A percentile compares a stretch with the other conserved stretches of the same genome.
Evolutionary conservation across 2,329 filamentous ascomycete species (phyloP).

Genomic region (Fusarium kyushuense): DNA sequence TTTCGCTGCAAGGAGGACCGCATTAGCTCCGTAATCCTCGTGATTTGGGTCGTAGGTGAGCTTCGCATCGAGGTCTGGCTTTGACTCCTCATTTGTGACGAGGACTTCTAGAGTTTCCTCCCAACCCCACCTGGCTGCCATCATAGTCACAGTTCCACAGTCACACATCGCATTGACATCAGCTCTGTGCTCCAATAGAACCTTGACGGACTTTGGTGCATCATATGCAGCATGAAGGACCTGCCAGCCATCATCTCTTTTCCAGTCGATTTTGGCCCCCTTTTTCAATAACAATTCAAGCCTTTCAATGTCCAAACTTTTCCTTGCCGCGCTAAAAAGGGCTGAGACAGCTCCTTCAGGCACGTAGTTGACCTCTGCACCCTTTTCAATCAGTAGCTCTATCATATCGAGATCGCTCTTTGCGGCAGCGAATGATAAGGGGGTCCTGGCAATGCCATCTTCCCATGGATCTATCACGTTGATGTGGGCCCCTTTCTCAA

Average conservation of each 20-base stretch:
- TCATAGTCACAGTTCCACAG: background rate
- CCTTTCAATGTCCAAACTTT: too few species aligned
- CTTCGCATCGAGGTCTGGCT: background rate
- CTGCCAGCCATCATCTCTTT: background rate
- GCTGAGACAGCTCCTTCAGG: too few species aligned
- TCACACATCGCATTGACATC: background rate
- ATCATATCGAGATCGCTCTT: rapidly evolving
- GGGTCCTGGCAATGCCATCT: too few species aligned
- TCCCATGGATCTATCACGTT: too few species aligned
- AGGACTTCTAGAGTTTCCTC: background rate
- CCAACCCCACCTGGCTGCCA: background rate
- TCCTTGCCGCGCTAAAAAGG: too few species aligned
- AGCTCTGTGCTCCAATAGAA: background rate
- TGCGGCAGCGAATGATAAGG: too few species aligned
- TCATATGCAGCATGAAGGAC: background rate
- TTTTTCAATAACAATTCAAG: too few species aligned
- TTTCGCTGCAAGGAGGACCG: background rate
- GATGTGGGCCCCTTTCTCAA: too few species aligned
- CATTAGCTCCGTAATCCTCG: background rate
- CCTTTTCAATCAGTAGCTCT: too few species aligned
- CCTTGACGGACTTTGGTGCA: background rate
- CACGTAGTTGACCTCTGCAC: too few species aligned
- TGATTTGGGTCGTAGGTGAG: background rate
- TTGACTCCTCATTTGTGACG: background rate
- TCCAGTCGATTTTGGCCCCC: background rate